Conservation (phyloP, 768 basidiomycete species). For the Leccinum subtestaceum region DNA sequence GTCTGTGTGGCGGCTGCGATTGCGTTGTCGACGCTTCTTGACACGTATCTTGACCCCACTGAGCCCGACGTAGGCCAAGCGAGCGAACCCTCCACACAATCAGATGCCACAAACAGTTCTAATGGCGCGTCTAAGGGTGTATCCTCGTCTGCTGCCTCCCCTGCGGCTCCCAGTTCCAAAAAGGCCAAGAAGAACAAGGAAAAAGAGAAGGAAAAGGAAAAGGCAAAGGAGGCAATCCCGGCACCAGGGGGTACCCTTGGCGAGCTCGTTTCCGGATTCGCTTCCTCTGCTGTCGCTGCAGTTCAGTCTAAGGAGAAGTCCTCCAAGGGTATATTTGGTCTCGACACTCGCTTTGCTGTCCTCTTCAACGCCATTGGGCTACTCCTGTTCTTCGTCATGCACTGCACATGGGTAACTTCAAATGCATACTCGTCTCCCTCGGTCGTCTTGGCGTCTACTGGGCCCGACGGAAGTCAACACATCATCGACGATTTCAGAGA, state of each 20-base stretch:
- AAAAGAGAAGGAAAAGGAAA: constrained; percentile 32
- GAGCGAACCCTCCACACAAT: neutral
- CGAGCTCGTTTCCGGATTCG: constrained; percentile 43
- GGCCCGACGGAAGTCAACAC: constrained; percentile 82
- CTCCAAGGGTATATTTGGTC: constrained; percentile 70
- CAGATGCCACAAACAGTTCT: neutral
- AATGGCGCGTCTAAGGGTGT: neutral
- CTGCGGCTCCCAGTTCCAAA: constrained; percentile 31
- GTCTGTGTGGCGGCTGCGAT: constrained; percentile 94
- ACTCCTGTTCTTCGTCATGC: constrained; percentile 87
- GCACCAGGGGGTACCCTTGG: constrained; percentile 35
- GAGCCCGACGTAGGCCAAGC: constrained; percentile 49
- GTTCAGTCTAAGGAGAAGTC: constrained; percentile 10
- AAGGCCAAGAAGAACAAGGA: constrained; percentile 58
- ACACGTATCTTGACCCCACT: constrained; percentile 84
- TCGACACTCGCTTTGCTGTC: constrained; percentile 79
- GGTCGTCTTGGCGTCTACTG: constrained; percentile 82
- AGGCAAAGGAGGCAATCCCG: constrained; percentile 43
- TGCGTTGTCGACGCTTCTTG: constrained; percentile 82
- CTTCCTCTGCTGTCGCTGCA: constrained; percentile 32
- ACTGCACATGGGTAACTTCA: constrained; percentile 96
- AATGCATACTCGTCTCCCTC: constrained; percentile 96
- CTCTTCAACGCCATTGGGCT: constrained; percentile 72
- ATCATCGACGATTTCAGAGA: constrained; percentile 99
- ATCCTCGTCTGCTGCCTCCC: constrained; percentile 29